Conservation (phyloP, 2,329 filamentous ascomycete species). For the Mariannaea sp. region DNA sequence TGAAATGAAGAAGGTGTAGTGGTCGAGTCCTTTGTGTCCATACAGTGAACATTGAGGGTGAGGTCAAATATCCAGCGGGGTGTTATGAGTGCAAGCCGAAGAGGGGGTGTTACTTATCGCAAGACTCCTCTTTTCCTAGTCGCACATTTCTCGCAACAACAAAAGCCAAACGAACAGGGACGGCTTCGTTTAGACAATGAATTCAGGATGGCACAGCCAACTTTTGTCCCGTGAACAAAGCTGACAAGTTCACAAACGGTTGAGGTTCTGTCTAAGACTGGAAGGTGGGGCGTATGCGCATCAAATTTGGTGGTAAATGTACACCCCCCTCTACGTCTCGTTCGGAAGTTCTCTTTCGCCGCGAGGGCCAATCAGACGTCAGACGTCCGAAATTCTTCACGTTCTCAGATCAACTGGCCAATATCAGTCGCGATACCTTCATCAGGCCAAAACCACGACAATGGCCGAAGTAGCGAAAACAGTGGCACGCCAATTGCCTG, state of each 20-base stretch:
- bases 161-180: not conserved
- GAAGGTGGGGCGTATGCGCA: slow-evolving; percentile 25
- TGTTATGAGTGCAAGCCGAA: too few species aligned
- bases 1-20: not conserved
- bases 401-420: slow-evolving; percentile 29
- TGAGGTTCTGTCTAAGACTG: too few species aligned
- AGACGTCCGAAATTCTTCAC: slow-evolving; percentile 39
- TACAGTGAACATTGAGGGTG: not conserved
- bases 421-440: slow-evolving; percentile 32
- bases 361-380: slow-evolving; percentile 37
- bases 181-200: not conserved
- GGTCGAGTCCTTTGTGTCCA: not conserved
- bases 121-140: too few species aligned
- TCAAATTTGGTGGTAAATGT: slow-evolving; percentile 1
- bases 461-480: slow-evolving; percentile 49
- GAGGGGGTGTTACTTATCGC: too few species aligned
- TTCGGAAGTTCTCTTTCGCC: slow-evolving; percentile 40
- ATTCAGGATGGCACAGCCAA: not conserved
- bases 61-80: too few species aligned
- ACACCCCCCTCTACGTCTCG: slow-evolving; percentile 18
- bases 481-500: slow-evolving; percentile 46
- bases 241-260: not conserved
- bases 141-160: not conserved
- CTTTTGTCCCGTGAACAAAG: not conserved
- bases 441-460: slow-evolving; percentile 33